Conservation (phyloP, 2,329 filamentous ascomycete species). For the Alternaria sp. region DNA sequence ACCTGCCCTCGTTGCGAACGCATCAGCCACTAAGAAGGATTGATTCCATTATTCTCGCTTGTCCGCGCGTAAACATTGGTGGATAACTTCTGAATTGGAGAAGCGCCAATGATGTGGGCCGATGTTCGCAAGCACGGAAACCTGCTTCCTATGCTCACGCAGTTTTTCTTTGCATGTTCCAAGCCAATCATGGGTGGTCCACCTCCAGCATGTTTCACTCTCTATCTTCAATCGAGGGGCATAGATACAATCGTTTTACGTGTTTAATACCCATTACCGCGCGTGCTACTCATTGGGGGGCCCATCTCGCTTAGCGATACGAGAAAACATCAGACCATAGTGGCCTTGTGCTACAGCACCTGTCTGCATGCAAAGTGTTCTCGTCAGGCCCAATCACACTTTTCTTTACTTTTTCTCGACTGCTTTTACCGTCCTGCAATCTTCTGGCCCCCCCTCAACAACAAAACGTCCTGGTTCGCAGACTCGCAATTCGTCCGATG, state of each 20-base stretch:
- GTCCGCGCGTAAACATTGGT: slow-evolving; percentile 21
- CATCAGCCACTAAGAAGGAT: slow-evolving; percentile 6
- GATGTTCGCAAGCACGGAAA: background rate
- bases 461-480: background rate
- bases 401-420: slow-evolving; percentile 20
- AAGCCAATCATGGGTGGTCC: background rate
- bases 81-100: slow-evolving; percentile 19
- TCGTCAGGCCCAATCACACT: background rate
- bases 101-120: slow-evolving; percentile 27
- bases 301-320: slow-evolving; percentile 6
- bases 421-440: slow-evolving; percentile 6
- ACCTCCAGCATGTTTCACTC: slow-evolving; percentile 2
- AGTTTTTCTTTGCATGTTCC: background rate
- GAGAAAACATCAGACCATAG: slow-evolving; percentile 14
- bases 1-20: slow-evolving; percentile 12
- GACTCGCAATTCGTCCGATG: slow-evolving; percentile 2
- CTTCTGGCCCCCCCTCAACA: slow-evolving; percentile 8
- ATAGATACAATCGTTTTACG: background rate
- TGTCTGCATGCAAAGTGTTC: slow-evolving; percentile 11
- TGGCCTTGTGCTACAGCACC: slow-evolving; percentile 11
- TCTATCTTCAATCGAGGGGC: background rate
- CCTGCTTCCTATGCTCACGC: background rate
- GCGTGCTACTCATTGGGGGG: background rate
- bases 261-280: background rate
- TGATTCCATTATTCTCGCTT: slow-evolving; percentile 17